phyloP scores from a whole-genome alignment of 2,329 filamentous ascomycete genomes.

The Byssoonygena ceratinophila region DNA sequence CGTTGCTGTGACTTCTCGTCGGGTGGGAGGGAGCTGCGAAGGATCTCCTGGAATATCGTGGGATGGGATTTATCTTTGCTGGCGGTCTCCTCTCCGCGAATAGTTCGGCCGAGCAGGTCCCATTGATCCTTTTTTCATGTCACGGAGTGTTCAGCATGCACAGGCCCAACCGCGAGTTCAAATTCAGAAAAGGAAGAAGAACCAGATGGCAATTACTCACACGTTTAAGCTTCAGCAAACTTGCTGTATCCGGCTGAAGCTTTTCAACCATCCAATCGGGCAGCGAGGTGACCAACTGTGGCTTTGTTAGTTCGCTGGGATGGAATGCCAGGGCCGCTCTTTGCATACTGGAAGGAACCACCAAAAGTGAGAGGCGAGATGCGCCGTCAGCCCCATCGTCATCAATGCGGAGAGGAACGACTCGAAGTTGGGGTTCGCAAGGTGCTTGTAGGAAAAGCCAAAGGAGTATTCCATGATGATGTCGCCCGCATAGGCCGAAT shows the following conservation, averaged over 20 bases:
- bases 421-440: conserved; percentile 18
- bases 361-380: not conserved
- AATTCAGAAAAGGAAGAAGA: not conserved
- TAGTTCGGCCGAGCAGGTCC: not conserved
- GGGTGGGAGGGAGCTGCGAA: conserved; percentile 17
- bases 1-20: conserved; percentile 19
- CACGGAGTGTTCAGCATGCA: not conserved
- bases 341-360: not conserved
- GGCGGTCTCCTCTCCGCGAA: not conserved
- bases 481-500: conserved; percentile 21
- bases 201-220: not conserved
- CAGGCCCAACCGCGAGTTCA: not conserved
- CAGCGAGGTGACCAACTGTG: not conserved
- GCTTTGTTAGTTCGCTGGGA: not conserved
- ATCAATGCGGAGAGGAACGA: conserved; percentile 17
- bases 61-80: conserved; percentile 5
- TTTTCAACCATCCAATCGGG: not conserved
- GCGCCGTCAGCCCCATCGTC: not conserved
- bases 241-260: not conserved
- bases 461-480: conserved; percentile 24
- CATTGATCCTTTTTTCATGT: not conserved
- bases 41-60: conserved; percentile 23
- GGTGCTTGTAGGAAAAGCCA: conserved; percentile 20
- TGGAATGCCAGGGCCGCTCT: not conserved
- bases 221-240: not conserved